Evolutionary conservation across 306 rosid species (phyloP).

Genomic region (Alnus rubra): DNA sequence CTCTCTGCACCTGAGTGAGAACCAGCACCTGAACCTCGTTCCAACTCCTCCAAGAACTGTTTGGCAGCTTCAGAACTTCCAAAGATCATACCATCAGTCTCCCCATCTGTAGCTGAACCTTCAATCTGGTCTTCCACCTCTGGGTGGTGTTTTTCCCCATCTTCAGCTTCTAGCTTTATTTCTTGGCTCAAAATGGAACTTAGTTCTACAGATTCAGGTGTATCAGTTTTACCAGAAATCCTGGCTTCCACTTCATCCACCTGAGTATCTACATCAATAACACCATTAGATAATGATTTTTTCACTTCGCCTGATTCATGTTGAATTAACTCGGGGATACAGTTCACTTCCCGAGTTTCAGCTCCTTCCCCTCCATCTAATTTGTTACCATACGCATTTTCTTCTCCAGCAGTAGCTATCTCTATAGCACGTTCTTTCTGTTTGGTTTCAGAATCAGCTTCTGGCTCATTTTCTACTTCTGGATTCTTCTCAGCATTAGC

Average conservation of each 20-base stretch:
- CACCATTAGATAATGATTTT: constrained; percentile 14
- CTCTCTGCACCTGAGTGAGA: constrained; percentile 54
- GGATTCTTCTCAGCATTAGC: constrained; percentile 13
- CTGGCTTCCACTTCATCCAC: constrained; percentile 28
- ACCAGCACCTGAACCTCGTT: constrained; percentile 47
- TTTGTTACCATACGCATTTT: constrained; percentile 13
- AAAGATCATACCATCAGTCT: constrained; percentile 58
- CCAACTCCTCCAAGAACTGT: constrained; percentile 70
- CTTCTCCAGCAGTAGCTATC: constrained; percentile 9
- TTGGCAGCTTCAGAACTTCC: constrained; percentile 73
- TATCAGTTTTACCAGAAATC: constrained; percentile 25
- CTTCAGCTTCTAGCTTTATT: constrained; percentile 35
- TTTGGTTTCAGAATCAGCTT: constrained; percentile 22
- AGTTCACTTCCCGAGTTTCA: constrained; percentile 11
- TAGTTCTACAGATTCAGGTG: constrained; percentile 30
- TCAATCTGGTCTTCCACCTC: constrained; percentile 46
- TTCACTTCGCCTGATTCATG: constrained; percentile 20
- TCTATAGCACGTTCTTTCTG: constrained; percentile 6
- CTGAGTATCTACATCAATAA: constrained; percentile 10
- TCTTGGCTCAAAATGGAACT: constrained; percentile 25
- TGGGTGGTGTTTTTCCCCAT: constrained; percentile 29
- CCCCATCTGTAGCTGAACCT: constrained; percentile 51
- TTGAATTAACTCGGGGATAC: constrained; percentile 9
- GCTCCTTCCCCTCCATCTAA: constrained; percentile 4
- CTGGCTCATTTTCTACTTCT: constrained; percentile 24